phyloP scores from a whole-genome alignment of 2,329 filamentous ascomycete genomes.

The Aspergillus costaricaensis region DNA sequence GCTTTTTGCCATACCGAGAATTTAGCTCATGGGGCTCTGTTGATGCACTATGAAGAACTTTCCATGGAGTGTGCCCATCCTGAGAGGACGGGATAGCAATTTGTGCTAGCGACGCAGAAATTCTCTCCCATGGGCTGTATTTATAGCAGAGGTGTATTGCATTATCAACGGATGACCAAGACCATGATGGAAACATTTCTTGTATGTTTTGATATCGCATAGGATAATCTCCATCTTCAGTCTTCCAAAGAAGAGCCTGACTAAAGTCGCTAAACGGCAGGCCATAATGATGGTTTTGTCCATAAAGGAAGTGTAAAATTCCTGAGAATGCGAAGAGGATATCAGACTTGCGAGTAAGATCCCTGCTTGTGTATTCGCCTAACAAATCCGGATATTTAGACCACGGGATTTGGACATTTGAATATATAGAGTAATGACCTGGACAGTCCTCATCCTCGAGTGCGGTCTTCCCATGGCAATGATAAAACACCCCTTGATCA shows the following conservation, averaged over 20 bases:
- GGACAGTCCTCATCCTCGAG: background rate
- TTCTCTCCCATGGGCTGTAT: too few species aligned
- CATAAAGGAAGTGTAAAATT: background rate
- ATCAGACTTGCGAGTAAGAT: background rate
- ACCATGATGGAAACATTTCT: background rate
- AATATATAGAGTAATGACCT: too few species aligned
- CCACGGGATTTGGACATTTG: background rate
- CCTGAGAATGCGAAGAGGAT: background rate
- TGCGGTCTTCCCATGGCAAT: background rate
- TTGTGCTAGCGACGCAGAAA: background rate
- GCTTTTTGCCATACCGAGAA: background rate
- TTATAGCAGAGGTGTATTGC: background rate
- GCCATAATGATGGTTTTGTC: background rate
- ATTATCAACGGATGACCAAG: background rate
- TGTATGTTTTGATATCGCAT: background rate
- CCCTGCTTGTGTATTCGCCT: background rate
- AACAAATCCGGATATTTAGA: background rate
- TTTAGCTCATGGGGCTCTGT: background rate
- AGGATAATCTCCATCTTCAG: background rate
- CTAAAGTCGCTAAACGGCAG: background rate
- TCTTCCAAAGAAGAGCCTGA: background rate
- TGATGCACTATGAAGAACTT: background rate
- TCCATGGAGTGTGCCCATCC: background rate
- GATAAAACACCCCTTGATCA: background rate
- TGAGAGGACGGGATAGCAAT: background rate